Conservation (phyloP, 75 land plant species). For the Chamaecyparis obtusa region DNA sequence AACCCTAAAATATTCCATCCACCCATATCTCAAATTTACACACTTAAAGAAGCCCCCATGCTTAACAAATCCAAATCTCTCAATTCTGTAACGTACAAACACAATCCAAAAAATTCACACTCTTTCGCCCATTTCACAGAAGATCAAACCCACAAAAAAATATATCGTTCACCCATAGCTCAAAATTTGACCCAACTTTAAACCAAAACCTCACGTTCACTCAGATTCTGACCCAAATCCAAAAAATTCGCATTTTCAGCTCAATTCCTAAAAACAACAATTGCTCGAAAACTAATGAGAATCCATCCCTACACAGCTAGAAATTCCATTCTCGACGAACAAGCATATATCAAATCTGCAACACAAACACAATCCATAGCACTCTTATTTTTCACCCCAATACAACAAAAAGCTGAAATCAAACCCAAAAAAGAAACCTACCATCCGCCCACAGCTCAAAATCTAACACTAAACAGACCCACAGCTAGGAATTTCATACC, state of each 20-base stretch:
- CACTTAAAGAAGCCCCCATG: not conserved
- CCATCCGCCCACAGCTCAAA: not conserved
- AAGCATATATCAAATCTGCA: not conserved
- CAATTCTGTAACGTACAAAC: not conserved
- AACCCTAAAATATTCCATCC: too few relatives aligned
- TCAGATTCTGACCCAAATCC: not conserved
- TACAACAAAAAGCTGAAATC: not conserved
- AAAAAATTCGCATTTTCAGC: not conserved
- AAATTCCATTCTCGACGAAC: not conserved
- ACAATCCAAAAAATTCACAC: not conserved
- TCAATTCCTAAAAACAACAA: not conserved
- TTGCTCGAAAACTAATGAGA: not conserved
- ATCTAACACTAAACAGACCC: not conserved
- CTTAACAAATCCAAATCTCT: not conserved
- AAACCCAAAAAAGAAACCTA: not conserved
- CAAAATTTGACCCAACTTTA: not conserved
- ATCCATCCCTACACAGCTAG: not conserved
- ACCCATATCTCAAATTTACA: not conserved
- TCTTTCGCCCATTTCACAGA: too few relatives aligned
- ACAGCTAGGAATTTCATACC: not conserved
- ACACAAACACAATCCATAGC: not conserved
- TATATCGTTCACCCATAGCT: not conserved
- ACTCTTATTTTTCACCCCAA: not conserved
- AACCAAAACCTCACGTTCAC: too few relatives aligned
- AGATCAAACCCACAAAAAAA: not conserved